phyloP scores from a whole-genome alignment of 2,329 filamentous ascomycete genomes.

The Bipolaris cookei region DNA sequence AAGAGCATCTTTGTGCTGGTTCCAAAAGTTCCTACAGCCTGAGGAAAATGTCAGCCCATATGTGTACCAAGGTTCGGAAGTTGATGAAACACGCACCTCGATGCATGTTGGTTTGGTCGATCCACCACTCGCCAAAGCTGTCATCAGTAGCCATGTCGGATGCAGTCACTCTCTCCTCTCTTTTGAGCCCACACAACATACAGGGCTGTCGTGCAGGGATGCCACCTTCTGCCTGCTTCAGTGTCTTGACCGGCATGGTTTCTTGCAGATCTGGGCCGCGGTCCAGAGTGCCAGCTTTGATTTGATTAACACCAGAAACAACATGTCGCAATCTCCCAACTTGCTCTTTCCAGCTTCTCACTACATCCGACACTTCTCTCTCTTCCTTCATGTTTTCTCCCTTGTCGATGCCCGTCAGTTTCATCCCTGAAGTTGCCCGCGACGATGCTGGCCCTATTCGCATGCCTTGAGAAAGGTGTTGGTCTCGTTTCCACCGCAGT shows the following conservation, averaged over 20 bases:
- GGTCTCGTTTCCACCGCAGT: conserved; percentile 88
- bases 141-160: conserved; percentile 82
- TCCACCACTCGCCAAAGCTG: conserved; percentile 96
- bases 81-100: conserved; percentile 60
- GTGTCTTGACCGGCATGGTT: conserved; percentile 69
- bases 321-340: conserved; percentile 76
- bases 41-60: conserved; percentile 46
- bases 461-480: conserved; percentile 83
- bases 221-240: conserved; percentile 68
- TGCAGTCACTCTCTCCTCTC: conserved; percentile 80
- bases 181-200: conserved; percentile 83
- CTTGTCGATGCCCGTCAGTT: conserved; percentile 84
- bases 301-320: conserved; percentile 69
- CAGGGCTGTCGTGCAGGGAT: conserved; percentile 77
- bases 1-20: conserved; percentile 72
- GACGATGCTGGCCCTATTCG: conserved; percentile 79
- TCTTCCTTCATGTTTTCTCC: conserved; percentile 83
- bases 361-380: conserved; percentile 79
- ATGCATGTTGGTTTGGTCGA: conserved; percentile 69
- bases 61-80: neutral
- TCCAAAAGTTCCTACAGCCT: conserved; percentile 85
- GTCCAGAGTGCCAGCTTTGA: conserved; percentile 47
- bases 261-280: conserved; percentile 74
- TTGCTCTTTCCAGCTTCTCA: conserved; percentile 75
- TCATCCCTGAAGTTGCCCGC: conserved; percentile 78